A percentile compares a stretch with the other conserved stretches of the same genome.
Evolutionary conservation across 805 yeast species (phyloP).

Genomic region (Yarrowia bubula): DNA sequence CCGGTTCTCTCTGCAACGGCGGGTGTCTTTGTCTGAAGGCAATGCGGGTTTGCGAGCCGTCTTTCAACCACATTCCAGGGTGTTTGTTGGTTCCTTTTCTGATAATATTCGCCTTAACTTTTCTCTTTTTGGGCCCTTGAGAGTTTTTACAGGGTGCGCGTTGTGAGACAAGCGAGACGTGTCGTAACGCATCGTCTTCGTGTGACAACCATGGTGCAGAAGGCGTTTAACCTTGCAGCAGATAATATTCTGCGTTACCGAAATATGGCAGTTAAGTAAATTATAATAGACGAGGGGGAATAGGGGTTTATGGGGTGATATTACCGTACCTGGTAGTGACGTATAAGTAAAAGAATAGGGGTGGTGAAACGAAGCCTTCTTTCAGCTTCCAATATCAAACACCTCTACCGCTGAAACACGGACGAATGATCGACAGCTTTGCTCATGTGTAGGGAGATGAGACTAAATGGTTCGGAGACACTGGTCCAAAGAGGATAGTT

Average conservation of each 20-base stretch:
- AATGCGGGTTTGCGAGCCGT: background rate
- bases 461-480: background rate
- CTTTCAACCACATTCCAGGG: background rate
- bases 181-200: constrained; percentile 6
- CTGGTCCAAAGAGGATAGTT: background rate
- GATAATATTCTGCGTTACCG: background rate
- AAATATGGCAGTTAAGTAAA: background rate
- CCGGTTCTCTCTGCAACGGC: background rate
- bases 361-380: background rate
- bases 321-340: too few relatives aligned
- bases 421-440: background rate
- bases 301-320: constrained; percentile 6
- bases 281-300: constrained; percentile 3
- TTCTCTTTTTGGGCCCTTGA: background rate
- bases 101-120: constrained; percentile 14
- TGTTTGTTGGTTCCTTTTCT: background rate
- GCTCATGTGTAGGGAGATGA: background rate
- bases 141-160: background rate
- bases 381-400: background rate
- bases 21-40: background rate
- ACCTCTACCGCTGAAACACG: background rate
- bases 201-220: background rate
- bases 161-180: constrained; percentile 3
- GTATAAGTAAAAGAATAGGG: too few relatives aligned
- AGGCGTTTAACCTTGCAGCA: constrained; percentile 1